Evolutionary conservation across 208 protist species (phyloP).

Genomic region (Trypanosoma boissoni): DNA sequence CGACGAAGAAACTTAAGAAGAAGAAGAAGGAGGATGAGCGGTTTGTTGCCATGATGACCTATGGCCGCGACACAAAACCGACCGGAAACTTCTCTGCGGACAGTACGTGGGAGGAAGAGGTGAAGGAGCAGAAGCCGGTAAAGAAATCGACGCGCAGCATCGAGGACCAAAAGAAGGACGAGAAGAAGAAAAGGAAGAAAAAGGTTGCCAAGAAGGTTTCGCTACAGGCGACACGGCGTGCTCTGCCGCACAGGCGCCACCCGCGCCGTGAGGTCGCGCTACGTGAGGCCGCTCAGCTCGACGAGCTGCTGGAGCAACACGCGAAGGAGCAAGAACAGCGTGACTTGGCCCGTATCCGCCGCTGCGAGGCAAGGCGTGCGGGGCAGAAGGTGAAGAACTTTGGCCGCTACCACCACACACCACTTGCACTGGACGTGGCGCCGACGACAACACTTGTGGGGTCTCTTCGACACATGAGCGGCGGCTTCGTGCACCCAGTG

Average conservation of each 20-base stretch:
- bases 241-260: slow-evolving; percentile 73
- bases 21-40: slow-evolving; percentile 64
- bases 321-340: slow-evolving; percentile 32
- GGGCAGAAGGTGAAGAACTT: slow-evolving; percentile 74
- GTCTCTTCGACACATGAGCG: slow-evolving; percentile 75
- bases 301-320: slow-evolving; percentile 46
- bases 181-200: slow-evolving; percentile 48
- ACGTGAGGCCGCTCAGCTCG: slow-evolving; percentile 56
- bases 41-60: slow-evolving; percentile 68
- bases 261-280: slow-evolving; percentile 50
- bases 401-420: slow-evolving; percentile 81
- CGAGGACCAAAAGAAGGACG: slow-evolving; percentile 32
- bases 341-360: slow-evolving; percentile 32
- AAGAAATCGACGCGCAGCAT: slow-evolving; percentile 17
- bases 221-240: slow-evolving; percentile 33
- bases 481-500: slow-evolving; percentile 65
- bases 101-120: slow-evolving; percentile 79
- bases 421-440: slow-evolving; percentile 69
- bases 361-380: slow-evolving; percentile 56
- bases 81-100: slow-evolving; percentile 62
- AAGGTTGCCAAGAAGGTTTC: slow-evolving; percentile 41
- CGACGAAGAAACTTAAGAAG: slow-evolving; percentile 57
- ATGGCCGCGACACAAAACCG: slow-evolving; percentile 42
- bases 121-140: slow-evolving; percentile 34
- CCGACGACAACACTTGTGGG: slow-evolving; percentile 72